Evolutionary conservation across 2,329 filamentous ascomycete genomes (phyloP), one percentile per base, ranked within the genome.

Genomic region (Coniochaeta sp.): DNA sequence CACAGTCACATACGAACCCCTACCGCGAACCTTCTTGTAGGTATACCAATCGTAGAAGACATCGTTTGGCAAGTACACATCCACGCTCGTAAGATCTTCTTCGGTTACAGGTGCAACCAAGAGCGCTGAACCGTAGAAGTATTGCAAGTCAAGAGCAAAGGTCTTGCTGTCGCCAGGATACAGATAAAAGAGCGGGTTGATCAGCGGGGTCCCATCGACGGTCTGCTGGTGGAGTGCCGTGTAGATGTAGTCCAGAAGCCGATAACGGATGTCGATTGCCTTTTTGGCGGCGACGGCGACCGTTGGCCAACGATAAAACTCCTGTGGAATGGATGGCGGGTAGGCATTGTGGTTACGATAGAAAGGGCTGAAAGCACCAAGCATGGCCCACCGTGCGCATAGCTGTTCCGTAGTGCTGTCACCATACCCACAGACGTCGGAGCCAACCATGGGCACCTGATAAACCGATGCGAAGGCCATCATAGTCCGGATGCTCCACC

Each of bases 341-440:
- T 64, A 68, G 56, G 79, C 71, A 61, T 88, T 88, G 75, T 93
- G 89, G 71, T 91, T 87, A 62, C 89, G 86, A 75, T 86, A 91
- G 76, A 93, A 92, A 0, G 88, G 86, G 40, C 82, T 79, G 76
- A 92, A 91, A 9, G 89, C 89, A 17, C 88, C 89, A 0, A 91
- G 79, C 28, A 82, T 80, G 1, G 88, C 84, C 89, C 89, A 93
- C n/a, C 89, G 85, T 3, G 88, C 84, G 70, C 89, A 92, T 6
- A 92, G 81, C 54, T 83, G 76, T 69, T 89, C 85, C 12, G 82
- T 88, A 0, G 87, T 86, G 66, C 89, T 81, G 16, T 77, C 80
- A 12, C 78, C 87, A 67, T 89, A 96, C 0, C 91, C 91, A 67
- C 91, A 96, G 0, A 92, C 87, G 62, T 96, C 91, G 2, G 83